Base-by-base conservation (phyloP, 2,329 filamentous ascomycete species). In the Alternaria sp. region DNA sequence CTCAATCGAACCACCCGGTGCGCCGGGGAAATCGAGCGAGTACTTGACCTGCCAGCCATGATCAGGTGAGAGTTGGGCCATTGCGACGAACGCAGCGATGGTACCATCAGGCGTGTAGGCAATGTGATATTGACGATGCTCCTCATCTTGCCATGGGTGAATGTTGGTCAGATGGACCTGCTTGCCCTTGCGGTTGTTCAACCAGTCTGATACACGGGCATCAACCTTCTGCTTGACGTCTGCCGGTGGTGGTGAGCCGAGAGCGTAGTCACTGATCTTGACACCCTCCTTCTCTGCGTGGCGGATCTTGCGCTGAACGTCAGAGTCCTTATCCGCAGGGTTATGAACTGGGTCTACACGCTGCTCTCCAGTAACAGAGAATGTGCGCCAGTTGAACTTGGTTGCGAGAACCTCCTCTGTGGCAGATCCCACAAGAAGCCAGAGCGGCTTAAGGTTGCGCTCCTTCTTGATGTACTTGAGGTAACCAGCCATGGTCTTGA, bases 41-140 rank as follows among this genome's bases (percentile, higher is more conserved):
- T 95, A 97, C 82, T 97, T 97, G 75, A 97, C 90, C 82, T 97
- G 94, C 88, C 93, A 96, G 55, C 94, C 94, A 75, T 96, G 88
- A 36, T 87, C 84, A 2, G 93, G 92, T 4, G 91, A 87, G 28
- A 97, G 87, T 77, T 93, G 91, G 54, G 91, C 91, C 70, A 97
- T 83, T 8, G 94, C 89, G n/a, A 94, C 90, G 59, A 97, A 86
- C 34, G 91, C 90, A 42, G 85, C 85, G 57, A 97, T 87, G 61
- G 85, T 87, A 64, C 91, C 91, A 16, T 91, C 86, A 72, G 87
- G 85, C 66, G 91, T 91, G 66, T 89, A 85, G 9, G 92, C 91
- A 70, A 92, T 91, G 74, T 94, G 92, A 82, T 96, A 97, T 65
- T 92, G 90, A 16, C 94, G 88, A 75, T 97, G 93, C 63, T 87